Percentiles rank a stretch among this genome's conserved stretches.
Conservation (phyloP, 2,329 filamentous ascomycete species). For the Diplodia scrobiculata region DNA sequence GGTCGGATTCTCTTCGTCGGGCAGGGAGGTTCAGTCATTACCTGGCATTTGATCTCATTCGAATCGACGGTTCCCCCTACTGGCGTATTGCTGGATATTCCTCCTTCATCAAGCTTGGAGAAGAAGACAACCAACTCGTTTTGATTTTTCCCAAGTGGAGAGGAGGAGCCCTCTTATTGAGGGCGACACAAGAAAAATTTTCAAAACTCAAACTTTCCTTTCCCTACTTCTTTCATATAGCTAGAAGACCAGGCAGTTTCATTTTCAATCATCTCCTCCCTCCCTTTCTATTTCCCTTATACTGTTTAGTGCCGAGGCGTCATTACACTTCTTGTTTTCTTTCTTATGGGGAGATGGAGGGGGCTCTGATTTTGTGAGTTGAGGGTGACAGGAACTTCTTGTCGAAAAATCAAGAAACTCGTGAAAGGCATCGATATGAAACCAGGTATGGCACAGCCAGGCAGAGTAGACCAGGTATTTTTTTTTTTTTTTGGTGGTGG, state of each 20-base stretch:
- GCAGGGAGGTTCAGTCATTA: not conserved
- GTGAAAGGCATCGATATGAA: not conserved
- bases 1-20: not conserved
- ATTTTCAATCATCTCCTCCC: not conserved
- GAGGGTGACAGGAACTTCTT: not conserved
- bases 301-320: not conserved
- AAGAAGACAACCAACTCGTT: not conserved
- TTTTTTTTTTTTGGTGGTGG: constrained; percentile 1
- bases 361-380: not conserved
- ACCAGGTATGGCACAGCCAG: not conserved
- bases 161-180: not conserved
- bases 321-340: not conserved
- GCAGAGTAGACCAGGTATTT: not conserved
- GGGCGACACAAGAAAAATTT: not conserved
- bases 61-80: not conserved
- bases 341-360: not conserved
- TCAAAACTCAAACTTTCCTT: not conserved
- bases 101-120: not conserved
- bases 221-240: not conserved
- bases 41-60: not conserved
- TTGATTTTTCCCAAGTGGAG: no score
- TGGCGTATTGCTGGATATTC: not conserved
- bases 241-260: not conserved
- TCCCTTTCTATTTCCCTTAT: not conserved
- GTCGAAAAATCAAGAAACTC: not conserved